phyloP scores from a whole-genome alignment of 768 basidiomycete genomes.

The Hypsizygus marmoreus region DNA sequence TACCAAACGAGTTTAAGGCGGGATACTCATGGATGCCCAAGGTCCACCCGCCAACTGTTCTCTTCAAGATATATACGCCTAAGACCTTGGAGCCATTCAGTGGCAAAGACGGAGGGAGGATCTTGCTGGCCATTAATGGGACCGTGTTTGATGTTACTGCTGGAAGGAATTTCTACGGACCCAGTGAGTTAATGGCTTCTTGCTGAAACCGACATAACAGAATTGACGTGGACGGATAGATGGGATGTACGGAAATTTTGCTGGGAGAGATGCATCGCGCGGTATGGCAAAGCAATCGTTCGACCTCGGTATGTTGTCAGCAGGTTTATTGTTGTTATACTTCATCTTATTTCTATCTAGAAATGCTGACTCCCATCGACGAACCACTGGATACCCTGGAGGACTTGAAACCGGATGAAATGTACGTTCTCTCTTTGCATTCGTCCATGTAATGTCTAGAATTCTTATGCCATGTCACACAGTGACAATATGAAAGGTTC shows the following conservation, averaged over 20 bases:
- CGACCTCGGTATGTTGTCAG: slow-evolving; percentile 66
- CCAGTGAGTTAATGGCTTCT: slow-evolving; percentile 55
- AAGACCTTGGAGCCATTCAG: slow-evolving; percentile 69
- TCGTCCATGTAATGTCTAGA: slow-evolving; percentile 11
- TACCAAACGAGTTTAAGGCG: slow-evolving; percentile 73
- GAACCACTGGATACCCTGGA: slow-evolving; percentile 82
- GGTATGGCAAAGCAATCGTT: slow-evolving; percentile 99
- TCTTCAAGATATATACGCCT: slow-evolving; percentile 81
- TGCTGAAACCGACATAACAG: background rate
- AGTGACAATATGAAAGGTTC: slow-evolving; percentile 94
- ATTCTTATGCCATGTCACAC: slow-evolving; percentile 7
- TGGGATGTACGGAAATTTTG: slow-evolving; percentile 97
- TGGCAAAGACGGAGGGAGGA: slow-evolving; percentile 65
- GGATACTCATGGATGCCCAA: slow-evolving; percentile 94
- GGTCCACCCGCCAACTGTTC: slow-evolving; percentile 72
- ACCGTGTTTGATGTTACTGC: slow-evolving; percentile 92
- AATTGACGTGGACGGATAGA: slow-evolving; percentile 44
- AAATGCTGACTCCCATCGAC: slow-evolving; percentile 90
- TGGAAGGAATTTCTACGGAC: slow-evolving; percentile 92
- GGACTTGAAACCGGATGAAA: slow-evolving; percentile 78
- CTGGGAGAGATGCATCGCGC: slow-evolving; percentile 91
- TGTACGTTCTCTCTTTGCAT: slow-evolving; percentile 52
- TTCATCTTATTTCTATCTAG: slow-evolving; percentile 34
- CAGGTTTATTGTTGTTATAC: background rate
- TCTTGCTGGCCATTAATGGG: slow-evolving; percentile 82